phyloP scores from a whole-genome alignment of 768 basidiomycete species.

The Russula foetens region DNA sequence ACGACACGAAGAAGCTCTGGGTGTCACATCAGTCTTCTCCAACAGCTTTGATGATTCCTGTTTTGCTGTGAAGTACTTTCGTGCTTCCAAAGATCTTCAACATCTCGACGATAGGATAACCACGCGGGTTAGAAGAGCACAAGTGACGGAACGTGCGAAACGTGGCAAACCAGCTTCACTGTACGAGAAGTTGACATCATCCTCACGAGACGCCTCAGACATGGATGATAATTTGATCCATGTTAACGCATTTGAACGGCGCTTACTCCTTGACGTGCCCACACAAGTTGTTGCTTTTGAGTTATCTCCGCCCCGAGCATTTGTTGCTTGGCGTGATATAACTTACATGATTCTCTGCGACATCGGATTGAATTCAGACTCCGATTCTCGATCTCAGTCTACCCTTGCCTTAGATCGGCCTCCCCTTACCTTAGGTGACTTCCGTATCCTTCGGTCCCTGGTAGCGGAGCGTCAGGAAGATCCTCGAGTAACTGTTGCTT shows the following conservation, averaged over 20 bases:
- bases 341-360: constrained; percentile 5
- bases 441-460: neutral
- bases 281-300: neutral
- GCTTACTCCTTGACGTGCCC: neutral
- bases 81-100: neutral
- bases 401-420: neutral
- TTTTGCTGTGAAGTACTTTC: constrained; percentile 6
- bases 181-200: neutral
- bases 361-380: neutral
- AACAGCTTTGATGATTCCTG: neutral
- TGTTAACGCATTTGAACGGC: neutral
- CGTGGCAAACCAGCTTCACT: neutral
- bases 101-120: neutral
- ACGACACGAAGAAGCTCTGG: neutral
- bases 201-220: neutral
- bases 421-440: neutral
- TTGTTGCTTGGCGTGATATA: constrained; percentile 1
- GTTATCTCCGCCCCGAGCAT: neutral
- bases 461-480: neutral
- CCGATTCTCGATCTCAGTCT: neutral
- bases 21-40: neutral
- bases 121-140: neutral
- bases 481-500: neutral
- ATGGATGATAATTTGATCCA: neutral
- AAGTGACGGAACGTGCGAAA: neutral